Percentiles rank a stretch among this genome's conserved stretches.
Conservation (phyloP, 805 yeast genomes). For the Barnettozyma botsteinii region DNA sequence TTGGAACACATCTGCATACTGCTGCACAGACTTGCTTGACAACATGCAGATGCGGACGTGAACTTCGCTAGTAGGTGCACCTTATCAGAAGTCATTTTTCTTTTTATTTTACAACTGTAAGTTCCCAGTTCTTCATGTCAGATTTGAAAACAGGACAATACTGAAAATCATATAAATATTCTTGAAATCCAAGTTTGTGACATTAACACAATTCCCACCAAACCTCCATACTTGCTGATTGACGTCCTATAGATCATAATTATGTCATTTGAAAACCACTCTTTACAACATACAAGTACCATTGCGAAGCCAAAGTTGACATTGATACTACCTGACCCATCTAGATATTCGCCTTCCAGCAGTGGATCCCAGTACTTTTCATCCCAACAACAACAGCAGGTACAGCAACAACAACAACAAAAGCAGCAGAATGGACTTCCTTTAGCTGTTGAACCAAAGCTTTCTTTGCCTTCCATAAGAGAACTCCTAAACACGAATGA, state of each 20-base stretch:
- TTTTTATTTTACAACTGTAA: neutral
- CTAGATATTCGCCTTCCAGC: slow-evolving; percentile 12
- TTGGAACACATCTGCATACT: neutral
- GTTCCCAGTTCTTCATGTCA: neutral
- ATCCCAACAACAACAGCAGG: neutral
- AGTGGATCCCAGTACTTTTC: neutral
- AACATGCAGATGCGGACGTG: slow-evolving; percentile 5
- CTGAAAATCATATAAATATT: neutral
- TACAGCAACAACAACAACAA: neutral
- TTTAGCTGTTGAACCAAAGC: neutral
- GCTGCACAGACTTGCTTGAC: neutral
- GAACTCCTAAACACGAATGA: slow-evolving; percentile 4
- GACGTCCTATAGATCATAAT: neutral
- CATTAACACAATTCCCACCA: too few relatives aligned
- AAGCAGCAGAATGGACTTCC: too few relatives aligned
- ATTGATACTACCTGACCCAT: slow-evolving; percentile 21
- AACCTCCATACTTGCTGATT: too few relatives aligned
- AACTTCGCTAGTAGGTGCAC: neutral
- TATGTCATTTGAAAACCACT: slow-evolving; percentile 8
- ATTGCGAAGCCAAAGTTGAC: slow-evolving; percentile 13
- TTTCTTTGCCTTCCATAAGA: slow-evolving; percentile 10
- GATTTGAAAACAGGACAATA: neutral
- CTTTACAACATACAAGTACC: neutral
- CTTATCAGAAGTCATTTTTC: neutral
- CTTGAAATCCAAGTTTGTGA: neutral